Evolutionary conservation across 139 green algal species (phyloP), one percentile per base, ranked within the genome.

Genomic region (Marvania coccoides): DNA sequence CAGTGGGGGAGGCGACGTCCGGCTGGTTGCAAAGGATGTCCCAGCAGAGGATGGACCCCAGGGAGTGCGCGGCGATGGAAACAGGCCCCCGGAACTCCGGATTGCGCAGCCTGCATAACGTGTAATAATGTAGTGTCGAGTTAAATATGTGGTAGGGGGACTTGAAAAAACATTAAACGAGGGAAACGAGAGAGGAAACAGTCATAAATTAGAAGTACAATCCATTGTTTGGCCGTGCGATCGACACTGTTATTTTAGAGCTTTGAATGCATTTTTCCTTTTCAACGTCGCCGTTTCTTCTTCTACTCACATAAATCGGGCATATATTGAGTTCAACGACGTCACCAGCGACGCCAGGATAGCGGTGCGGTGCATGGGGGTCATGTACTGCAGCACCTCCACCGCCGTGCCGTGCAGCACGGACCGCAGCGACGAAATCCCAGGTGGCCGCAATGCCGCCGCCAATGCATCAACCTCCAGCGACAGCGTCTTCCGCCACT

Each of bases 321-420:
- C 1, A 64, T 83, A 86, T 6, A 70, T 59, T 13, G 61, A 46
- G 70, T 93, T 93, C 12, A 93, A 66, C 1, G 68, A 63, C 13
- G 40, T 42, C 15, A 75, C 70, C 10, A 92, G 66, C 8, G 80
- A 85, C 38, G 67, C 36, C 28, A 90, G 61, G 48, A 93, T 88
- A 54, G 84, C 71, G 3, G 78, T 69, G 42, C 74, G 73, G 73
- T 92, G 75, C 12, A 62, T 38, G 0, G 86, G 86, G 3, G 77
- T 86, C 61, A 93, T 71, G 72, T 86, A 93, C 39, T 86, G 82
- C 58, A 93, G 78, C 67, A 93, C 77, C 69, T 93, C 86, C 40
- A 93, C 81, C 15, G 82, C 81, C 0, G 83, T 92, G 30, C 68
- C 72, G 61, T 82, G 81, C 38, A 91, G 58, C 40, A 83, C 47